Evolutionary conservation across 768 basidiomycete species (phyloP), one percentile per base, ranked within the genome.

Genomic region (Leccinum subtestaceum): DNA sequence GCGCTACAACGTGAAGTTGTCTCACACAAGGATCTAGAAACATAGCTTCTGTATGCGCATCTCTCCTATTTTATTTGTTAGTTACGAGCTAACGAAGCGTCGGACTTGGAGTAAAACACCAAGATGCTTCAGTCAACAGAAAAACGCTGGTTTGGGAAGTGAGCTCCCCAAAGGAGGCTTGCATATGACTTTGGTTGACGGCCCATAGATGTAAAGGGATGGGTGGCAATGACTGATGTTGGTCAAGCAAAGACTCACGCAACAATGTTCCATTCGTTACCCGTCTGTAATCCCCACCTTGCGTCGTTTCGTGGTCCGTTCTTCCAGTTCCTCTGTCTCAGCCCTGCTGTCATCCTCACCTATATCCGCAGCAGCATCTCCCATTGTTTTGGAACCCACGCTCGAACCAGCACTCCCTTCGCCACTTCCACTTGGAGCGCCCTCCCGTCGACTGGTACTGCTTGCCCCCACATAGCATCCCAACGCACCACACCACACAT

Each of bases 401-500:
- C n/a, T 31, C 13, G n/a, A 19, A 21, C 23, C 40, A 15, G 13
- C 19, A 25, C 52, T 4, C 7, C 19, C 47, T 5, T 53, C 46
- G 12, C 21, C 29, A 12, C 49, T 34, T 23, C 27, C 40, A 27
- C 53, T 38, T 25, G 4, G 13, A 19, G 1, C 51, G 5, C 5
- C 43, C 11, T 43, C 52, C 46, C 5, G 19, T 19, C 8, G 45
- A 51, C 27, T 57, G 15, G 17, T 1, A 40, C 54, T 52, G 7
- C 19, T 40, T 36, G 8, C 54, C 2, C 71, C 68, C 19, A 78
- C 64, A 62, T 81, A 81, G 56, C 81, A 81, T 9, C 78, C 79
- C 50, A 81, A 59, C 4, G 65, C 55, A 32, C 73, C 65, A 53
- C 68, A 75, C 91, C 92, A 97, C 6, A 84, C 76, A 69, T 84